A percentile compares a stretch with the other conserved stretches of the same genome.
Evolutionary conservation across 768 basidiomycete species (phyloP).

Genomic region (Macrocybe gigantea): DNA sequence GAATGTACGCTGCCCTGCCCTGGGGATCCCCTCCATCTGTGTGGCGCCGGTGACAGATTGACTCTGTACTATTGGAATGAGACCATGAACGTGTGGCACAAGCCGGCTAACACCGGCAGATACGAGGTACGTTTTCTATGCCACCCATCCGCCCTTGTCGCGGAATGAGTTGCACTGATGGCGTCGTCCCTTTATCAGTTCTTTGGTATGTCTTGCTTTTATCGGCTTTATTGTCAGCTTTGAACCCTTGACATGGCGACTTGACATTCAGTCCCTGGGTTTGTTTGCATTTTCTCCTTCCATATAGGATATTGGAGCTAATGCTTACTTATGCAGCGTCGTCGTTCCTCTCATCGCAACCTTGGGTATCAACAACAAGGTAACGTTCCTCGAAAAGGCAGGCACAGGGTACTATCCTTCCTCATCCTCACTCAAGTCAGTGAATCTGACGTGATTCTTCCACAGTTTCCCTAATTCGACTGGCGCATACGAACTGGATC

Average conservation of each 20-base stretch:
- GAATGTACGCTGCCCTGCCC: constrained; percentile 54
- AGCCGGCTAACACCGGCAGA: constrained; percentile 54
- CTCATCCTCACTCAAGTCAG: constrained; percentile 2
- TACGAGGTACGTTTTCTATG: constrained; percentile 53
- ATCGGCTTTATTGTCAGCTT: not conserved
- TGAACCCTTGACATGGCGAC: not conserved
- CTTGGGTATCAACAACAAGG: constrained; percentile 76
- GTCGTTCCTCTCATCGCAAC: constrained; percentile 72
- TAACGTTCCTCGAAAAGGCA: constrained; percentile 71
- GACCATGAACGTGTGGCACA: constrained; percentile 56
- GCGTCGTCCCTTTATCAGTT: constrained; percentile 25
- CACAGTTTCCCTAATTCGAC: constrained; percentile 54
- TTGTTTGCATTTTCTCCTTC: constrained; percentile 12
- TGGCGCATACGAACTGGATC: constrained; percentile 74
- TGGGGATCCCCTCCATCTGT: constrained; percentile 64
- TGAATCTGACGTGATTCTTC: not conserved
- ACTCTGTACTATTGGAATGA: constrained; percentile 51
- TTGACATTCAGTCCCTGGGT: constrained; percentile 38
- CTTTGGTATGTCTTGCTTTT: constrained; percentile 31
- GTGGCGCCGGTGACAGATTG: constrained; percentile 53
- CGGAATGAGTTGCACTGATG: constrained; percentile 1
- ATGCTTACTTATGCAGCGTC: constrained; percentile 33
- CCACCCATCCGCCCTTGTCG: not conserved
- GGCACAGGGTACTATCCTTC: constrained; percentile 46
- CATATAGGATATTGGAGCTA: constrained; percentile 2